phyloP scores from a whole-genome alignment of 768 basidiomycete species.

The Leccinum barrowsii region DNA sequence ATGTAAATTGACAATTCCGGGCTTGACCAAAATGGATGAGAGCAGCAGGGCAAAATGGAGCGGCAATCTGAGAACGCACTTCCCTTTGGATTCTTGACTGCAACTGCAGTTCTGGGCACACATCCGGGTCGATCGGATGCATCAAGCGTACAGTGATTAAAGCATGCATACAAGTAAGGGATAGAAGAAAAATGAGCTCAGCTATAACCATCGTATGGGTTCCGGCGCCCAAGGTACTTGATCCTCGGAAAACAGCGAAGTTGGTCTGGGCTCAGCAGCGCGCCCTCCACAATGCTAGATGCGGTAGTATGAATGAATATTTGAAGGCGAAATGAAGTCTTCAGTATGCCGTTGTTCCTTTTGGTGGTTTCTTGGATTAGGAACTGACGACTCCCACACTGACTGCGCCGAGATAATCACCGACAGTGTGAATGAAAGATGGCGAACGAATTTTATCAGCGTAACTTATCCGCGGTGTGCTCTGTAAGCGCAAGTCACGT shows the following conservation, averaged over 20 bases:
- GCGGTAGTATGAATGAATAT: not conserved
- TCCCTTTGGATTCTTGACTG: not conserved
- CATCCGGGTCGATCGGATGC: not conserved
- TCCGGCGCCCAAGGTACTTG: constrained; percentile 1
- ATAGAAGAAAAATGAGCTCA: not conserved
- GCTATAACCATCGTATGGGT: not conserved
- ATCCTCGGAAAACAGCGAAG: constrained; percentile 13
- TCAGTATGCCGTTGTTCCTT: not conserved
- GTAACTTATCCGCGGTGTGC: not conserved
- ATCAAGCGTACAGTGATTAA: not conserved
- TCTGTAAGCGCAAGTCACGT: constrained; percentile 10
- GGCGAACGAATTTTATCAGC: not conserved
- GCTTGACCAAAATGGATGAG: not conserved
- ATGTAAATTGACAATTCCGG: constrained; percentile 1
- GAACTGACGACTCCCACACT: not conserved
- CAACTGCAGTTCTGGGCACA: not conserved
- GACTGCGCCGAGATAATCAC: not conserved
- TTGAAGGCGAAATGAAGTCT: constrained; percentile 4
- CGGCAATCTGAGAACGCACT: not conserved
- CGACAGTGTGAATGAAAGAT: not conserved
- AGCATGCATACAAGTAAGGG: not conserved
- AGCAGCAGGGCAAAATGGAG: not conserved
- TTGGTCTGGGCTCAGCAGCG: not conserved
- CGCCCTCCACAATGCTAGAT: not conserved
- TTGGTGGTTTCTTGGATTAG: not conserved